A percentile compares a stretch with the other conserved stretches of the same genome.
Conservation (phyloP, 148 eudicot genomes). For the Vaccinium vitisidaea region DNA sequence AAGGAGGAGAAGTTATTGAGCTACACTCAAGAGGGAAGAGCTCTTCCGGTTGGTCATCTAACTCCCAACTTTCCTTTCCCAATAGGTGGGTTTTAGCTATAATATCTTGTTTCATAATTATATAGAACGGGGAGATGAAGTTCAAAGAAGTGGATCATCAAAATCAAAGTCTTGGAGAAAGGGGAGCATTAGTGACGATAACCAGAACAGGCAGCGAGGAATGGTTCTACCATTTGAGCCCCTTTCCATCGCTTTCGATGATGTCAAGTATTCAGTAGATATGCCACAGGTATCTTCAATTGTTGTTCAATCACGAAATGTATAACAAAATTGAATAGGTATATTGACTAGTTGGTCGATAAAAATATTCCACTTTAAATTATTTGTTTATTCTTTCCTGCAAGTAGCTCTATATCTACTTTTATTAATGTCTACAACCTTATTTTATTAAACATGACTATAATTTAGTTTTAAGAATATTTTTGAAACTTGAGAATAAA, state of each 20-base stretch:
- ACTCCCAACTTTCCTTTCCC: not conserved
- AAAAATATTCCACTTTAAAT: not conserved
- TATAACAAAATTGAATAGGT: not conserved
- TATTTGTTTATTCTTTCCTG: not conserved
- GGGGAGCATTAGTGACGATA: conserved; percentile 13
- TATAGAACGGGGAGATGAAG: conserved; percentile 39
- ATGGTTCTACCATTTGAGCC: conserved; percentile 86
- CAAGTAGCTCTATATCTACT: too few species aligned
- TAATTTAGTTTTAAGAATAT: not conserved
- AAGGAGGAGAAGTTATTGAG: not conserved
- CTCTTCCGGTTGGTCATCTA: conserved; percentile 7
- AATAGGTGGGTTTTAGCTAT: not conserved
- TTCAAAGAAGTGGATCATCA: conserved; percentile 29
- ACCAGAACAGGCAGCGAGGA: conserved; percentile 40
- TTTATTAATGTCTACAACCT: not conserved
- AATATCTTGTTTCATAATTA: not conserved
- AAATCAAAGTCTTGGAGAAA: conserved; percentile 19
- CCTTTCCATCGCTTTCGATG: conserved; percentile 68
- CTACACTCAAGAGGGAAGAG: not conserved
- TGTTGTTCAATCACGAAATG: too few species aligned
- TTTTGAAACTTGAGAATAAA: not conserved
- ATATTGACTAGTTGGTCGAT: not conserved
- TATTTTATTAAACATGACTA: not conserved
- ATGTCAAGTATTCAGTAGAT: conserved; percentile 68
- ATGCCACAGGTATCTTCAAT: conserved; percentile 69